phyloP scores from a whole-genome alignment of 2,329 filamentous ascomycete genomes.

The Epichloe festucae region DNA sequence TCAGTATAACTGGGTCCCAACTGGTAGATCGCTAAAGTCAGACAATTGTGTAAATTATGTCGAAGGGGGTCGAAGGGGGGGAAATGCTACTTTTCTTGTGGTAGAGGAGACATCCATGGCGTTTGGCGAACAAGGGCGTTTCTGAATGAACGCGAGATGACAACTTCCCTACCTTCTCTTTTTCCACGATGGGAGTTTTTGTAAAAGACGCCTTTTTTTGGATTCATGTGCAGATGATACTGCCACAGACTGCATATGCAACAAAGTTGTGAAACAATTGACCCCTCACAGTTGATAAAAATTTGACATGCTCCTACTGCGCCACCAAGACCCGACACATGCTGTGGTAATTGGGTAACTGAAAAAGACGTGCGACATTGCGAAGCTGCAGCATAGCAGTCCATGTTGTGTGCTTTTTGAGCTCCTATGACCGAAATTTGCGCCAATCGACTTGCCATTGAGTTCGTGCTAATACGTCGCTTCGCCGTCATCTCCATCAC shows the following conservation, averaged over 20 bases:
- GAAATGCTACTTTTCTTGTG: neutral
- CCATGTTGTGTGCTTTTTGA: neutral
- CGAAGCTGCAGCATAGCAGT: neutral
- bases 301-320: neutral
- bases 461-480: constrained; percentile 21
- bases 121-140: neutral
- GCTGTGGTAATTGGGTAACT: neutral
- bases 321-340: neutral
- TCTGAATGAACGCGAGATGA: neutral
- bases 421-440: neutral
- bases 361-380: neutral
- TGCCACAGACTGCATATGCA: neutral
- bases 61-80: neutral
- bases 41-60: neutral
- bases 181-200: neutral
- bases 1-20: neutral
- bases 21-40: neutral
- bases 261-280: neutral
- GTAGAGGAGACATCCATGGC: neutral
- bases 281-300: neutral
- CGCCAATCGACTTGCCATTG: neutral
- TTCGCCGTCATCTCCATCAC: constrained; percentile 37
- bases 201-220: neutral
- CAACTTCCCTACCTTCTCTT: neutral
- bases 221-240: neutral